Conservation (phyloP, 1,284 basidiomycete genomes). For the Boletus hoseneyae region DNA sequence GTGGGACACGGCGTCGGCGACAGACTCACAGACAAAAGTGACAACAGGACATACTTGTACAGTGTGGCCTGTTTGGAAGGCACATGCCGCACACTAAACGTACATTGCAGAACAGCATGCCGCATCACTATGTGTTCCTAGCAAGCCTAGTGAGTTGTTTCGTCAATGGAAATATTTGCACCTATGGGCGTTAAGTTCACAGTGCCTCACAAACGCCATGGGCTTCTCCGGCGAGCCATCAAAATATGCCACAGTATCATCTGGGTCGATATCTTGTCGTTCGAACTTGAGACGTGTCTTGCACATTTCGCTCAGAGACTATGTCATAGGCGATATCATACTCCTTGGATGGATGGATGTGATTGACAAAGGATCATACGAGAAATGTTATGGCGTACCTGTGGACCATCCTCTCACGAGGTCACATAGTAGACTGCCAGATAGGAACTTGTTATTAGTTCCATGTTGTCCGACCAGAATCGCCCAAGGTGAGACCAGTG, state of each 20-base stretch:
- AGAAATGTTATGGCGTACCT: slow-evolving; percentile 58
- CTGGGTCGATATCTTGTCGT: slow-evolving; percentile 92
- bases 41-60: slow-evolving; percentile 46
- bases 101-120: slow-evolving; percentile 79
- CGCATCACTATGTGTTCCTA: slow-evolving; percentile 90
- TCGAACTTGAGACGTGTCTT: slow-evolving; percentile 83
- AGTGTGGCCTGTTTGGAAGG: slow-evolving; percentile 77
- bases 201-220: too few species aligned
- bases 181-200: too few species aligned
- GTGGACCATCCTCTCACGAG: slow-evolving; percentile 90
- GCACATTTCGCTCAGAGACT: slow-evolving; percentile 98
- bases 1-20: slow-evolving; percentile 24
- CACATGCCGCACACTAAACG: slow-evolving; percentile 67
- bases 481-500: slow-evolving; percentile 94
- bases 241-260: too few species aligned
- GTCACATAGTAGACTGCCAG: slow-evolving; percentile 89
- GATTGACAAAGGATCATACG: neutral
- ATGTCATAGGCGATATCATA: slow-evolving; percentile 94
- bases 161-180: slow-evolving; percentile 88
- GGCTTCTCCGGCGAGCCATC: too few species aligned
- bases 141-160: slow-evolving; percentile 96
- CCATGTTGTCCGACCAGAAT: slow-evolving; percentile 87
- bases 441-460: slow-evolving; percentile 80
- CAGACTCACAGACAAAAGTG: neutral
- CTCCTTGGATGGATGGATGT: slow-evolving; percentile 49